Conservation (phyloP, 345 rosid genomes). For the Salix suchowensis region DNA sequence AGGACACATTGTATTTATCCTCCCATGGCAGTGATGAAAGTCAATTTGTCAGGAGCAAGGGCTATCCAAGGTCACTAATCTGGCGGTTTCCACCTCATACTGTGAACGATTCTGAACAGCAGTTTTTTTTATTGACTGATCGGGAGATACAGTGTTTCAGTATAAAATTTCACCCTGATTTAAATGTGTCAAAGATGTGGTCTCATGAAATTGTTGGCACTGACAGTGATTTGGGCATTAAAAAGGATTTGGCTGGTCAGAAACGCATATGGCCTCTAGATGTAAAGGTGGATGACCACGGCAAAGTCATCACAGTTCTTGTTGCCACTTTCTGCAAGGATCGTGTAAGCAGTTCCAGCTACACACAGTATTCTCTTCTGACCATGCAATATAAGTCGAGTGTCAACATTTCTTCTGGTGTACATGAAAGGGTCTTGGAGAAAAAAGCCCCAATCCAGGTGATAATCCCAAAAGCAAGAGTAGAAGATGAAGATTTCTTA, state of each 20-base stretch:
- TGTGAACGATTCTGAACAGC: constrained; percentile 33
- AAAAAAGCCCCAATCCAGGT: constrained; percentile 85
- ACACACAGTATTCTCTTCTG: constrained; percentile 87
- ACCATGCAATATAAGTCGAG: constrained; percentile 74
- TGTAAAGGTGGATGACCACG: constrained; percentile 69
- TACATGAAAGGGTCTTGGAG: constrained; percentile 62
- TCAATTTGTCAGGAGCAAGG: constrained; percentile 39
- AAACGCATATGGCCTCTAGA: constrained; percentile 92
- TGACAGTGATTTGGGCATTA: constrained; percentile 76
- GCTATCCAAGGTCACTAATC: constrained; percentile 70
- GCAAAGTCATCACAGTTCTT: constrained; percentile 74
- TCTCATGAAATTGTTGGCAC: constrained; percentile 70
- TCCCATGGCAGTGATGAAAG: constrained; percentile 37
- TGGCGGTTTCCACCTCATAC: constrained; percentile 49
- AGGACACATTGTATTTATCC: constrained; percentile 29
- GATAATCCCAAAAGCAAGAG: constrained; percentile 95
- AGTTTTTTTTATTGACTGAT: constrained; percentile 70
- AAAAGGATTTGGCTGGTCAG: constrained; percentile 91
- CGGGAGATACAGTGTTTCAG: constrained; percentile 66
- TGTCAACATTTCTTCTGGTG: constrained; percentile 31
- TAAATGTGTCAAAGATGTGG: constrained; percentile 58
- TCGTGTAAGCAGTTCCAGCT: constrained; percentile 80
- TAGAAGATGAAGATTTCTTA: constrained; percentile 80
- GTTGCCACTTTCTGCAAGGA: constrained; percentile 92
- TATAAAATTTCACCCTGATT: constrained; percentile 40